phyloP scores from a whole-genome alignment of 805 yeast genomes.

The Wickerhamomyces rabaulensis region DNA sequence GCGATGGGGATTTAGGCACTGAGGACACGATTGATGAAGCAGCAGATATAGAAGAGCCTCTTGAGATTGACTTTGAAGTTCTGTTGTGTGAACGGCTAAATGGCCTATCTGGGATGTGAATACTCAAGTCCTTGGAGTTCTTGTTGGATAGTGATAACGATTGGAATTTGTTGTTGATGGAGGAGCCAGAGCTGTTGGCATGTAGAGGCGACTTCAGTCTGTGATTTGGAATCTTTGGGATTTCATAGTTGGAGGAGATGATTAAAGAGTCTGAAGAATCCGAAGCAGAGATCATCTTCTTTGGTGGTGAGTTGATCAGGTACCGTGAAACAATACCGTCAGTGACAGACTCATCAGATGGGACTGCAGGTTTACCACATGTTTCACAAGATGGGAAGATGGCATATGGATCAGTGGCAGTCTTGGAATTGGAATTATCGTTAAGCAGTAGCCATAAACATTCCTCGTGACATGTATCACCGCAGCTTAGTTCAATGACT shows the following conservation, averaged over 20 bases:
- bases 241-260: constrained; percentile 8
- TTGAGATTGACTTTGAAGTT: constrained; percentile 13
- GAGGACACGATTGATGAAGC: constrained; percentile 24
- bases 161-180: constrained; percentile 8
- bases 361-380: constrained; percentile 18
- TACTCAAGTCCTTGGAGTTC: constrained; percentile 23
- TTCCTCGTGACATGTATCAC: constrained; percentile 41
- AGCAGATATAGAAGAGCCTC: constrained; percentile 26
- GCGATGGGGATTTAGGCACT: constrained; percentile 23
- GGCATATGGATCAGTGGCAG: constrained; percentile 5
- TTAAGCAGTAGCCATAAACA: constrained; percentile 30
- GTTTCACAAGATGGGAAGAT: constrained; percentile 21
- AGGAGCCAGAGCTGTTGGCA: not conserved
- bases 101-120: constrained; percentile 13
- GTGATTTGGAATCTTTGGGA: not conserved
- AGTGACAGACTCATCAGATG: constrained; percentile 16
- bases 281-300: not conserved
- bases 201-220: not conserved
- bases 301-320: constrained; percentile 10
- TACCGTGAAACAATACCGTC: constrained; percentile 18
- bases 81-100: constrained; percentile 1
- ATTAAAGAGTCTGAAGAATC: constrained; percentile 5
- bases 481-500: constrained; percentile 36
- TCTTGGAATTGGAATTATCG: not conserved
- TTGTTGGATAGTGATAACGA: constrained; percentile 16